Evolutionary conservation across 2,329 filamentous ascomycete species (phyloP).

Genomic region (Seiridium unicorne): DNA sequence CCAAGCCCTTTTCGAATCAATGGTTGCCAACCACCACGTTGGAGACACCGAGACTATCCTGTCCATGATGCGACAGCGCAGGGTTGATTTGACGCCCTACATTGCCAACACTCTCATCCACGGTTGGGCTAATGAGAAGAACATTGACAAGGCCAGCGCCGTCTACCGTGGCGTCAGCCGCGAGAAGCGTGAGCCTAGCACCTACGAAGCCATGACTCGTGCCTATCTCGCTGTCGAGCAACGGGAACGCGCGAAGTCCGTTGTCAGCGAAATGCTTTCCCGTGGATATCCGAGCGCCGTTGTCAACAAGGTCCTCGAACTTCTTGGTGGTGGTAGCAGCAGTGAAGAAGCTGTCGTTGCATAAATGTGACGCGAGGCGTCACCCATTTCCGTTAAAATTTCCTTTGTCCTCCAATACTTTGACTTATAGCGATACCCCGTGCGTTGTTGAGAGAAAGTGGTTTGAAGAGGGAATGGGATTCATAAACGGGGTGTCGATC

Average conservation of each 20-base stretch:
- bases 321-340: constrained; percentile 63
- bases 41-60: constrained; percentile 73
- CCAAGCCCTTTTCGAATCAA: constrained; percentile 93
- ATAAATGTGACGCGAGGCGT: constrained; percentile 11
- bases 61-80: constrained; percentile 67
- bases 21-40: constrained; percentile 92
- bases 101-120: constrained; percentile 98
- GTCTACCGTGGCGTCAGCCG: constrained; percentile 79
- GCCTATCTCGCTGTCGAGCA: constrained; percentile 86
- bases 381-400: constrained; percentile 14
- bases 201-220: constrained; percentile 97
- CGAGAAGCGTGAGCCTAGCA: constrained; percentile 88
- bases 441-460: constrained; percentile 13
- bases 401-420: constrained; percentile 24
- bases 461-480: not conserved
- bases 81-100: constrained; percentile 89
- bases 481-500: not conserved
- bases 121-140: constrained; percentile 84
- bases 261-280: constrained; percentile 87
- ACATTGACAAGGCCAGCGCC: constrained; percentile 73
- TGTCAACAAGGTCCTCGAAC: constrained; percentile 87
- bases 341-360: constrained; percentile 36
- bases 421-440: constrained; percentile 30
- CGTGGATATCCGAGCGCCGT: constrained; percentile 91
- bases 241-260: constrained; percentile 69